These are phyloP conservation scores for Aspergillus coremiiformis DNA, from an alignment of 495 filamentous ascomycete species.

Conservation along the genomic window DNA sequence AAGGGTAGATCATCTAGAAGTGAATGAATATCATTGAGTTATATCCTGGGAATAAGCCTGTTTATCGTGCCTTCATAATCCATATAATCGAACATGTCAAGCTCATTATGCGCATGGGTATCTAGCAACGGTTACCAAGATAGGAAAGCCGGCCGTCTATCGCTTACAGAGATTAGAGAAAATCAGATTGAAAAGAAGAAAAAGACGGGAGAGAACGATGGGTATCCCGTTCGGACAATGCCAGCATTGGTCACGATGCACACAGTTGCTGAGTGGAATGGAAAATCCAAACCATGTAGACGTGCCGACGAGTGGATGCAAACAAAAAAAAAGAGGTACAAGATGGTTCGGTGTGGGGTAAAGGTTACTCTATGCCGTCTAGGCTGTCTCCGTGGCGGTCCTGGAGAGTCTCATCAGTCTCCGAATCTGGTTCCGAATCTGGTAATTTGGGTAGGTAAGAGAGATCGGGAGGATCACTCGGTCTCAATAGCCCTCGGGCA, in stretches of 20 bases:
- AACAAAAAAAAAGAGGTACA: background rate
- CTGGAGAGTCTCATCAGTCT: background rate
- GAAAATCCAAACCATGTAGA: background rate
- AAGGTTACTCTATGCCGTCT: background rate
- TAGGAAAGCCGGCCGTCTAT: background rate
- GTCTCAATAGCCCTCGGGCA: constrained; percentile 30
- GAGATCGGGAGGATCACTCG: constrained; percentile 4
- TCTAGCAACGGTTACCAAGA: background rate
- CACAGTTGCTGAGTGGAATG: background rate
- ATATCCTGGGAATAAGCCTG: background rate
- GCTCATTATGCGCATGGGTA: background rate
- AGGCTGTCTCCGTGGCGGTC: background rate
- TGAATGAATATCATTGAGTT: background rate
- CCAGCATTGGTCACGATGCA: background rate
- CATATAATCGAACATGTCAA: background rate
- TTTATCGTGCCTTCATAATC: background rate
- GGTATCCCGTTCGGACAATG: background rate
- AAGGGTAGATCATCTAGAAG: background rate
- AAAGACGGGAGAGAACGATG: background rate
- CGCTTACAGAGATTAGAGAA: background rate
- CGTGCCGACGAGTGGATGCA: background rate
- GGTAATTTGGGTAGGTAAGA: background rate
- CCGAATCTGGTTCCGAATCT: background rate
- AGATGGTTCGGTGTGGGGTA: background rate
- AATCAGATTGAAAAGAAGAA: background rate